Conservation (phyloP, 2,329 filamentous ascomycete genomes). For the Incumbomyces delicatus region DNA sequence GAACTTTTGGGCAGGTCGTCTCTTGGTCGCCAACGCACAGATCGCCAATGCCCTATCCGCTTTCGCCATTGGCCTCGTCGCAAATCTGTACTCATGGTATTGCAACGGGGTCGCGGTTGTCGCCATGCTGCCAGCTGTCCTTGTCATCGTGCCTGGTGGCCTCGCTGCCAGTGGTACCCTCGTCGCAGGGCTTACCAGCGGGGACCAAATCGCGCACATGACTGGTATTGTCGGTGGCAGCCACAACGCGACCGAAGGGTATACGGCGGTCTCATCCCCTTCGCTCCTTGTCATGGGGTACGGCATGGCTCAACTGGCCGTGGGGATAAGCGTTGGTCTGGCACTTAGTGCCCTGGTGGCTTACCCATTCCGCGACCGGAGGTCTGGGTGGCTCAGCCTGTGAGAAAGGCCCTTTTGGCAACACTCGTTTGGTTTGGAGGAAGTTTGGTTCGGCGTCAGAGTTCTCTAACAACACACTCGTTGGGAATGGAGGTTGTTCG, state of each 20-base stretch:
- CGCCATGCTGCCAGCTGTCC: conserved; percentile 77
- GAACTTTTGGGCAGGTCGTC: conserved; percentile 60
- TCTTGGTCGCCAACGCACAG: conserved; percentile 60
- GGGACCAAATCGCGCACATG: conserved; percentile 26
- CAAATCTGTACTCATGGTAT: conserved; percentile 64
- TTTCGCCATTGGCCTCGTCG: conserved; percentile 63
- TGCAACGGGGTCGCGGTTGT: conserved; percentile 72
- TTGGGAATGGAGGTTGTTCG: too few species aligned
- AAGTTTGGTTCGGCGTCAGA: too few species aligned
- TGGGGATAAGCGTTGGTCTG: conserved; percentile 37
- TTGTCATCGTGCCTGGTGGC: conserved; percentile 55
- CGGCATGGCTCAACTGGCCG: conserved; percentile 38
- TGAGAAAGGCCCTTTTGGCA: conserved; percentile 5
- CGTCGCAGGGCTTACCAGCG: conserved; percentile 46
- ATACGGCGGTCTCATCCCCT: conserved; percentile 4
- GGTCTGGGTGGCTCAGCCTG: conserved; percentile 38
- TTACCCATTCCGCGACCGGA: conserved; percentile 36
- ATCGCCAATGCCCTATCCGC: conserved; percentile 70
- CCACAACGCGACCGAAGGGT: conserved; percentile 23
- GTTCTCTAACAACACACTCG: too few species aligned
- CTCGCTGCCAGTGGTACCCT: conserved; percentile 48
- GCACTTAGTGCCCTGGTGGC: conserved; percentile 36
- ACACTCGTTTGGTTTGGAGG: too few species aligned
- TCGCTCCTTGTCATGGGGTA: conserved; percentile 31
- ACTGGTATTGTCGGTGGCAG: conserved; percentile 36